Evolutionary conservation across 495 filamentous ascomycete genomes (phyloP).

Genomic region (Neohortaea acidophila): DNA sequence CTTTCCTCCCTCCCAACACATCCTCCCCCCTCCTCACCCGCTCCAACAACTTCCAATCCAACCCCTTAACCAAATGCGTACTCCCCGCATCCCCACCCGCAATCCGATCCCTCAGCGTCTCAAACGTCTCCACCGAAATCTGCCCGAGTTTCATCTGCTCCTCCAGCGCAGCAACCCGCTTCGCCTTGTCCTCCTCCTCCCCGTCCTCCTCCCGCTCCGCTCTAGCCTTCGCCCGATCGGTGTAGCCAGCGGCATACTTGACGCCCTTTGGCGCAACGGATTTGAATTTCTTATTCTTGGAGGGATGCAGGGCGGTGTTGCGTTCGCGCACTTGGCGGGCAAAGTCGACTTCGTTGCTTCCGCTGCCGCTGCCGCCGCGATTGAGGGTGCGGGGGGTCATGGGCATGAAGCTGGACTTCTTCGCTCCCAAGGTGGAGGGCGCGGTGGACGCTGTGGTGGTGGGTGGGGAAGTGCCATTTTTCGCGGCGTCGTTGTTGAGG

Average conservation of each 20-base stretch:
- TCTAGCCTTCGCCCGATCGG: conserved; percentile 56
- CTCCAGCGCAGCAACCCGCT: conserved; percentile 60
- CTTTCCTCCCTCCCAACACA: conserved; percentile 17
- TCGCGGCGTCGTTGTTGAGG: conserved; percentile 30
- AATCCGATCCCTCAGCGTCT: conserved; percentile 55
- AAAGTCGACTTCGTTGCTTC: conserved; percentile 55
- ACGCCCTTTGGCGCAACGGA: conserved; percentile 71
- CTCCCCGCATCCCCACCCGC: conserved; percentile 65
- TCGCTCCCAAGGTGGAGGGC: conserved; percentile 24
- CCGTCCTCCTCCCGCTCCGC: conserved; percentile 28
- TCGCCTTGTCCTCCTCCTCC: conserved; percentile 47
- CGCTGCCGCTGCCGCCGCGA: conserved; percentile 22
- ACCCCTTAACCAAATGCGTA: conserved; percentile 79
- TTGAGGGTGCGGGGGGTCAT: conserved; percentile 48
- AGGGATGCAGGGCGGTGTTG: conserved; percentile 36
- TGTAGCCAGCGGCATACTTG: conserved; percentile 63
- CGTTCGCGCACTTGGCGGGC: conserved; percentile 73
- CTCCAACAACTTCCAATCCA: conserved; percentile 71
- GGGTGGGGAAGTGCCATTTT: conserved; percentile 21
- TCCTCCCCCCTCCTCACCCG: conserved; percentile 41
- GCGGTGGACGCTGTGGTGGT: conserved; percentile 23
- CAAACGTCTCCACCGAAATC: conserved; percentile 61
- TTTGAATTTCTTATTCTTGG: conserved; percentile 44
- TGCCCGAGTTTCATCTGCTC: conserved; percentile 69
- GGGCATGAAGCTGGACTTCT: conserved; percentile 21